Evolutionary conservation across 2,329 filamentous ascomycete species (phyloP).

Genomic region (Lachnellula subtilissima): DNA sequence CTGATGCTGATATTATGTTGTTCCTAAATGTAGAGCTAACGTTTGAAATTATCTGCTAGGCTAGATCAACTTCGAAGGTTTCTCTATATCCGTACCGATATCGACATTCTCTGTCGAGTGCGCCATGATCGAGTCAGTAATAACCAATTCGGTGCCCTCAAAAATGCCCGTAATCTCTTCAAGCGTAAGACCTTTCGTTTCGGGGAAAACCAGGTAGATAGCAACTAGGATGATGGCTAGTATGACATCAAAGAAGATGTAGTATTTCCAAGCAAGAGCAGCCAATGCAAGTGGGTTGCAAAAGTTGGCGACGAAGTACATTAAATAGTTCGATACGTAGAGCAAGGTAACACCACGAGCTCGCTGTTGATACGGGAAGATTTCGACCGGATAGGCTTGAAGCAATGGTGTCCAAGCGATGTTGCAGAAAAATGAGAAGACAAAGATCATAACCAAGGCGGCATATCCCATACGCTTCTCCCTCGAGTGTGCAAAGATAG

Average conservation of each 20-base stretch:
- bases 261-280: conserved; percentile 37
- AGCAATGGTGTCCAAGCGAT: conserved; percentile 21
- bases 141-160: background rate
- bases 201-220: conserved; percentile 29
- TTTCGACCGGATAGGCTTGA: conserved; percentile 29
- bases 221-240: conserved; percentile 3
- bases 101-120: too few relatives aligned
- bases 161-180: conserved; percentile 34
- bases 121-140: too few relatives aligned
- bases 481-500: conserved; percentile 14
- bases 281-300: conserved; percentile 34
- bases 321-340: background rate
- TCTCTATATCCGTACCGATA: too few relatives aligned
- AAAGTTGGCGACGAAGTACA: background rate
- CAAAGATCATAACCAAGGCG: conserved; percentile 54
- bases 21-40: too few relatives aligned
- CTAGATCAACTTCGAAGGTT: too few relatives aligned
- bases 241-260: conserved; percentile 35
- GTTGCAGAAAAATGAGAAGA: conserved; percentile 39
- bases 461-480: conserved; percentile 28
- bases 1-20: too few relatives aligned
- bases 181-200: conserved; percentile 35
- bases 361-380: conserved; percentile 36
- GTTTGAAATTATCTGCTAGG: too few relatives aligned
- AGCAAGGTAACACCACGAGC: conserved; percentile 23